These are phyloP conservation scores for Microthlaspi erraticum DNA, from an alignment of 345 rosid genomes.

Conservation along the genomic window DNA sequence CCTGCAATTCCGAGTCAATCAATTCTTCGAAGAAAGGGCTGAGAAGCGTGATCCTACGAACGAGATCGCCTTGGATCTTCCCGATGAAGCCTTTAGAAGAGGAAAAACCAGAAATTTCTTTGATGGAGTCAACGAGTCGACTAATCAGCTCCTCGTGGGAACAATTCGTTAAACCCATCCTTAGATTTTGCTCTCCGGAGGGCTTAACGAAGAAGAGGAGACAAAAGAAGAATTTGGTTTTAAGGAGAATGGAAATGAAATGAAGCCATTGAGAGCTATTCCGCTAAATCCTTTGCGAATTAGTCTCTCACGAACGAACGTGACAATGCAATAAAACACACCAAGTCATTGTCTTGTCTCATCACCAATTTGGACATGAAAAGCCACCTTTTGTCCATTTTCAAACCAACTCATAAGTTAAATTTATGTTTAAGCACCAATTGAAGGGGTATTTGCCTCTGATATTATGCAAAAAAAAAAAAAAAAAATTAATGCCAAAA, in stretches of 20 bases:
- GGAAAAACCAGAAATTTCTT: constrained; percentile 67
- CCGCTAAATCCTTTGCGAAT: constrained; percentile 6
- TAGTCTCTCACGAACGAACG: constrained; percentile 21
- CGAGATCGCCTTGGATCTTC: constrained; percentile 78
- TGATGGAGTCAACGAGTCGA: constrained; percentile 62
- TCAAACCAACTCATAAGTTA: constrained; percentile 10
- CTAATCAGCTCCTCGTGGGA: constrained; percentile 49
- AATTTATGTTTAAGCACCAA: background rate
- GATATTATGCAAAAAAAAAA: too few species aligned
- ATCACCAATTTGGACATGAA: background rate
- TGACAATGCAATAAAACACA: background rate
- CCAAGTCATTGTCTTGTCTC: background rate
- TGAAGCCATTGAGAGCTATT: background rate
- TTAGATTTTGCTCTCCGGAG: constrained; percentile 6
- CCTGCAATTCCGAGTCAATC: constrained; percentile 52
- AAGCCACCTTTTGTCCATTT: constrained; percentile 30
- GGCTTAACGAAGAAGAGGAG: background rate
- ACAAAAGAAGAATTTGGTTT: constrained; percentile 10
- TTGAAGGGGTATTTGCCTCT: background rate
- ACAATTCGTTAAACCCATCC: constrained; percentile 51
- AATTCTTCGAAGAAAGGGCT: constrained; percentile 96
- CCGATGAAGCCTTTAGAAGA: constrained; percentile 62
- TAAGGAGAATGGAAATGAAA: background rate
- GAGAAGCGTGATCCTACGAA: constrained; percentile 88
- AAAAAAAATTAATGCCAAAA: too few species aligned